Base-by-base conservation (phyloP, 164 flowering plant genomes). In the Aristolochia fimbriata region DNA sequence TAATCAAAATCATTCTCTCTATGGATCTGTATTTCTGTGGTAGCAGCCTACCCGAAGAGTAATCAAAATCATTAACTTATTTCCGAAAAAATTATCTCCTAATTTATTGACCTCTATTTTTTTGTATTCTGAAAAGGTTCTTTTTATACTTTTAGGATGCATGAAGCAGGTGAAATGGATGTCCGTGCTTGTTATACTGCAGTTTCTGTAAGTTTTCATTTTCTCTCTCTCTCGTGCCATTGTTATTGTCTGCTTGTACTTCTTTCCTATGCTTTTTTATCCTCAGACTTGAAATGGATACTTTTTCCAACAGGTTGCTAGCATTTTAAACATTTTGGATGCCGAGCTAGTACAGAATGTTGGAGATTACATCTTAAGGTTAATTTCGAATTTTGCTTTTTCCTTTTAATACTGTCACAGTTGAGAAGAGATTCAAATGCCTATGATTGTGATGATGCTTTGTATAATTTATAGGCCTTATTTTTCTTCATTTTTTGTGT, bases 141-240 rank as follows among this genome's bases (percentile, higher is more conserved):
- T 48, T 57, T 10, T 50, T 51, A 54, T 57, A 62, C 51, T 63
- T 33, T 58, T 74, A 93, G 99, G 73, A 88, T 93, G 95, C 99
- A 93, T 75, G 88, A 86, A 73, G 87, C 70, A 19, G 97, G 99
- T 65, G 99, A 93, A 82, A 77, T 90, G 62, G 99, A 93, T 80
- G 97, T 86, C 45, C 84, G 99, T 52, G 99, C 99, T 59, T 90
- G 97, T 74, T 93, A 90, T 69, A 86, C 96, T 70, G 97, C 99
- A 17, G 80, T 93, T 62, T 86, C 97, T 69, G 97, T 90, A 72
- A 76, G 91, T 73, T 22, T 17, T 7, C n/a, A 5, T 57, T 50
- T 23, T 37, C 9, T 37, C 22, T 55, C 60, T 24, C n/a, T 46
- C 25, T 45, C n/a, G n/a, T n/a, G n/a, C n/a, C n/a, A n/a, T n/a